Evolutionary conservation across 1,284 basidiomycete species (phyloP), one percentile per base, ranked within the genome.

Genomic region (Grifola frondosa): DNA sequence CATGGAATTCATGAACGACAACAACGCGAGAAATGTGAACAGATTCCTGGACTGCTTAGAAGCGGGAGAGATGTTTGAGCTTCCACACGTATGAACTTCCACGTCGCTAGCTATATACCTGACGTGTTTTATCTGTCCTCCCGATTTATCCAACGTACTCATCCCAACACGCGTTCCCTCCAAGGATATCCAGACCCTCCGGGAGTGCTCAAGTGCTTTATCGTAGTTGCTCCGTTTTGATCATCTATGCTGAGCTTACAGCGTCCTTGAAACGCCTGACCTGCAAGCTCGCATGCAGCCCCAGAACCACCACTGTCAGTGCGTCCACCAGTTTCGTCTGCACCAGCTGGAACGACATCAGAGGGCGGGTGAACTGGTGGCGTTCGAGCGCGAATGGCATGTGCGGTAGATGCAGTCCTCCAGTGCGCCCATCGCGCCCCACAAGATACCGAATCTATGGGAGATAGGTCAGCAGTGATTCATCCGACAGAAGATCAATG

Each of bases 161-260:
- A 59, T 96, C 93, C 24, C 88, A 76, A 46, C 83, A 86, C 6
- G 91, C 92, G 64, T 96, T 96, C 1, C 93, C 93, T 17, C 94
- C 94, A 30, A 96, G 73, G 34, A 96, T 86, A 63, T 98, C 91
- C 54, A 97, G 69, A 97, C 70, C 40, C 78, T 70, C 20, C 94
- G 74, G 16, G 87, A 68, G 55, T 96, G 90, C 56, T 87, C 72
- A 37, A 97, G 68, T 1, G 94, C 94, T 69, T 95, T 94, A 15
- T 90, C 91, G 60, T 92, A 96, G 60, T 97, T 98, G 63, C 98
- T 98, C 52, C 92, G 79, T 76, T 99, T 99, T 94, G 52, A 99
- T 78, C 93, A 96, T 96, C 67, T 98, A n/a, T n/a, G n/a, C n/a
- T n/a, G n/a, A n/a, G n/a, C n/a, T n/a, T n/a, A n/a, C n/a, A n/a